A percentile compares a stretch with the other conserved stretches of the same genome.
These are phyloP conservation scores for Lentinula guzmanii DNA, from an alignment of 768 basidiomycete genomes.

Conservation along the genomic window DNA sequence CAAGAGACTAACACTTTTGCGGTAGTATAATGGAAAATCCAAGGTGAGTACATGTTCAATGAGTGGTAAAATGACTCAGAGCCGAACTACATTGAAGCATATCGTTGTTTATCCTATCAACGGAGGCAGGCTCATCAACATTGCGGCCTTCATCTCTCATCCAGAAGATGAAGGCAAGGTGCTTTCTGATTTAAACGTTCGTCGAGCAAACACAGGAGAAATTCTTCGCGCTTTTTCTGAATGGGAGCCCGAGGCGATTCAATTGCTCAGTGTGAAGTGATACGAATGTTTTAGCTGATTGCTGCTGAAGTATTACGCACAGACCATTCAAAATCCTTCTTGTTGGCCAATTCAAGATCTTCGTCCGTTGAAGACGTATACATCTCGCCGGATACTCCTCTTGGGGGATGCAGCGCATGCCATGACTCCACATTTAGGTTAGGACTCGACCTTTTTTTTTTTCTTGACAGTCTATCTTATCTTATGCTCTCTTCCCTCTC, in stretches of 20 bases:
- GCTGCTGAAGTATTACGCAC: not conserved
- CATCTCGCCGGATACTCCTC: constrained; percentile 22
- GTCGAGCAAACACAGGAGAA: constrained; percentile 29
- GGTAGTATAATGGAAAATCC: constrained; percentile 27
- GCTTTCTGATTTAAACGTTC: constrained; percentile 24
- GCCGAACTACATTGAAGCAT: constrained; percentile 26
- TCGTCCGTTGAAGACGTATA: constrained; percentile 21
- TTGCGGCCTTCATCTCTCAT: constrained; percentile 34
- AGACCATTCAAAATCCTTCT: constrained; percentile 15
- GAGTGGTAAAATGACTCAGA: not conserved
- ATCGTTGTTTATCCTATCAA: constrained; percentile 47
- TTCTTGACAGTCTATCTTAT: not conserved
- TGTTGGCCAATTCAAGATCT: constrained; percentile 28
- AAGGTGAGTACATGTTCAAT: constrained; percentile 14
- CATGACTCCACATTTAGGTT: constrained; percentile 20
- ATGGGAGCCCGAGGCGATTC: constrained; percentile 42
- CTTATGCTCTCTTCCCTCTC: not conserved
- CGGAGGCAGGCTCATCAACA: constrained; percentile 40
- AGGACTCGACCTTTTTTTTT: not conserved
- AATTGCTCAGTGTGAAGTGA: constrained; percentile 34
- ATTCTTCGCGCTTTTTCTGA: constrained; percentile 26
- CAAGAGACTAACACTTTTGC: not conserved
- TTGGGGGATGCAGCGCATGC: constrained; percentile 29
- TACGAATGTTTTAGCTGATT: too few relatives aligned
- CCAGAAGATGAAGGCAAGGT: constrained; percentile 28